Evolutionary conservation across 176 grass and related monocot species (phyloP).

Genomic region (Saccharum spontaneum): DNA sequence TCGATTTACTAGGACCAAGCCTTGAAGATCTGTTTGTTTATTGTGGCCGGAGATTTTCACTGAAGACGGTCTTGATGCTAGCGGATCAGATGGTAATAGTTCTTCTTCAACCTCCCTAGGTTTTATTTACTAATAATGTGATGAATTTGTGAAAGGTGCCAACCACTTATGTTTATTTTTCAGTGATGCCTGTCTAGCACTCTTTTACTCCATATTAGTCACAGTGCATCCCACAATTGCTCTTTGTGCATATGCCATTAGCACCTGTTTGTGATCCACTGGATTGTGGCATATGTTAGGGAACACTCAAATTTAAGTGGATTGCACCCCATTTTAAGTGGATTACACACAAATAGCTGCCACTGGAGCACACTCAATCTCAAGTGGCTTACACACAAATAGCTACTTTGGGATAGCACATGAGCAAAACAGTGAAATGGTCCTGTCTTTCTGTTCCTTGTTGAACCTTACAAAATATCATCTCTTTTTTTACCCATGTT

Average conservation of each 20-base stretch:
- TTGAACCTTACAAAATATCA: not conserved
- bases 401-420: not conserved
- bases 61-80: slow-evolving; percentile 83
- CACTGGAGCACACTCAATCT: not conserved
- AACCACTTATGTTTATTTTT: slow-evolving; percentile 1
- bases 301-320: not conserved
- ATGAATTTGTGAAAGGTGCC: not conserved
- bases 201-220: not conserved
- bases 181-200: not conserved
- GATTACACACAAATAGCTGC: not conserved
- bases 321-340: not conserved
- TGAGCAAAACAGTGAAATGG: not conserved
- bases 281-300: not conserved
- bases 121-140: slow-evolving; percentile 22
- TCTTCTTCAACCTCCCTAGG: not conserved
- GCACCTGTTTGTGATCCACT: not conserved
- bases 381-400: not conserved
- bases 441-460: not conserved
- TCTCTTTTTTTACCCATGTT: not conserved
- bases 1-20: slow-evolving; percentile 84
- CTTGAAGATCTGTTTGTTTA: slow-evolving; percentile 85
- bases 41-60: slow-evolving; percentile 73
- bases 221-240: not conserved
- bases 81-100: slow-evolving; percentile 85
- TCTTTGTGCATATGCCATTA: not conserved